A percentile compares a stretch with the other conserved stretches of the same genome.
Conservation (phyloP, 2,329 filamentous ascomycete species). For the Neoscytalidium dimidiatum region DNA sequence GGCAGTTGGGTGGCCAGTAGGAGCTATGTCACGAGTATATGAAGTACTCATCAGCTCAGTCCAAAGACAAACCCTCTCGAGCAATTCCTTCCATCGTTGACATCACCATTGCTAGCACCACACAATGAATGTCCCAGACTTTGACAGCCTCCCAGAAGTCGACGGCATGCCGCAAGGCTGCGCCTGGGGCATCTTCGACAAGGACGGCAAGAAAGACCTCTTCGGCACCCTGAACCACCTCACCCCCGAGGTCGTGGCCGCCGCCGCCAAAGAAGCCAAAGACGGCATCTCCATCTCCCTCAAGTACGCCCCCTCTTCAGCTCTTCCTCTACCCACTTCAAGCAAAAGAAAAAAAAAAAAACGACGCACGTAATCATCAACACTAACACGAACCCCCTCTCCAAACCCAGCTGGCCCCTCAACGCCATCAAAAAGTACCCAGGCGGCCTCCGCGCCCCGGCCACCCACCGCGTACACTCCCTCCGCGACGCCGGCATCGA, state of each 20-base stretch:
- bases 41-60: no score
- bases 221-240: slow-evolving; percentile 54
- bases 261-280: slow-evolving; percentile 46
- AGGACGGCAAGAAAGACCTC: slow-evolving; percentile 14
- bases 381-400: not conserved
- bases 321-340: no score
- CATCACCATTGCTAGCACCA: not conserved
- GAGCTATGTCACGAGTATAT: no score
- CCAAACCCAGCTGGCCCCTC: slow-evolving; percentile 23
- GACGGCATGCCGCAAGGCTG: slow-evolving; percentile 11
- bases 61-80: no score
- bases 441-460: slow-evolving; percentile 36
- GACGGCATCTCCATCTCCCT: slow-evolving; percentile 56
- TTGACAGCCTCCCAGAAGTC: not conserved
- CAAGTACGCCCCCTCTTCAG: slow-evolving; percentile 42
- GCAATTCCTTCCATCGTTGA: no score
- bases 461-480: slow-evolving; percentile 36
- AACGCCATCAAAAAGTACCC: slow-evolving; percentile 21
- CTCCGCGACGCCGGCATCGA: slow-evolving; percentile 25
- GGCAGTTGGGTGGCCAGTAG: no score
- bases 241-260: slow-evolving; percentile 48
- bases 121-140: slow-evolving; percentile 24
- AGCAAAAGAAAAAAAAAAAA: no score
- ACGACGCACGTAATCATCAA: no score
- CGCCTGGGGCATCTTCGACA: slow-evolving; percentile 21